phyloP scores from a whole-genome alignment of 768 basidiomycete genomes.

The Holtermannia corniformis region DNA sequence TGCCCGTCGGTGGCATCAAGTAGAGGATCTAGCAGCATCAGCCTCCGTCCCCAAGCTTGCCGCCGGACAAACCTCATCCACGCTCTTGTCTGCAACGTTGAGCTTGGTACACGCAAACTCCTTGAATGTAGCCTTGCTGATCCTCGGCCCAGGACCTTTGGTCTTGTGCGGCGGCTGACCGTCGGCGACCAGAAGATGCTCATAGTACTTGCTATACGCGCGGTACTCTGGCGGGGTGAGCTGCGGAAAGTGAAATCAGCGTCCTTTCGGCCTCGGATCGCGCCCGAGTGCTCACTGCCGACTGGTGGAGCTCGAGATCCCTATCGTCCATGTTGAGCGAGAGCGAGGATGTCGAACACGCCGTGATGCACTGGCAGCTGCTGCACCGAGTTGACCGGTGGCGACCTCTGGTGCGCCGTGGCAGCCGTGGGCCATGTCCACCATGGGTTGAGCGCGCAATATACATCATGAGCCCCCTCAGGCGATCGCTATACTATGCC shows the following conservation, averaged over 20 bases:
- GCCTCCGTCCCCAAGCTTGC: no score
- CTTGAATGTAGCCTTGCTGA: neutral
- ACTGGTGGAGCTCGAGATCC: neutral
- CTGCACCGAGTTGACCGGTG: no score
- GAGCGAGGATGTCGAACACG: no score
- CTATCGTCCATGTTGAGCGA: neutral
- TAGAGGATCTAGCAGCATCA: neutral
- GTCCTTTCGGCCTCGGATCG: neutral
- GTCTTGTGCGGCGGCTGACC: neutral
- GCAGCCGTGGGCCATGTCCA: no score
- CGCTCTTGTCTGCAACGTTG: neutral
- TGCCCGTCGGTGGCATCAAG: neutral
- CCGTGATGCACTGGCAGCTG: no score
- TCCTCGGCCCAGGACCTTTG: neutral
- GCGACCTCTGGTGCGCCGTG: no score
- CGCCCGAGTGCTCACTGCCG: neutral
- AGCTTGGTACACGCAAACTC: neutral
- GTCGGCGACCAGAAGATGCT: neutral
- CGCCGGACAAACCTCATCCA: neutral
- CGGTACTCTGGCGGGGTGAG: neutral
- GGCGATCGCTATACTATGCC: no score
- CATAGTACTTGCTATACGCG: neutral
- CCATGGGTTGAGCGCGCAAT: no score
- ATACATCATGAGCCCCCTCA: no score
- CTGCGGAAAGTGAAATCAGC: no score